phyloP scores from a whole-genome alignment of 1,284 basidiomycete species.

The Fistulinella cinereoalba region DNA sequence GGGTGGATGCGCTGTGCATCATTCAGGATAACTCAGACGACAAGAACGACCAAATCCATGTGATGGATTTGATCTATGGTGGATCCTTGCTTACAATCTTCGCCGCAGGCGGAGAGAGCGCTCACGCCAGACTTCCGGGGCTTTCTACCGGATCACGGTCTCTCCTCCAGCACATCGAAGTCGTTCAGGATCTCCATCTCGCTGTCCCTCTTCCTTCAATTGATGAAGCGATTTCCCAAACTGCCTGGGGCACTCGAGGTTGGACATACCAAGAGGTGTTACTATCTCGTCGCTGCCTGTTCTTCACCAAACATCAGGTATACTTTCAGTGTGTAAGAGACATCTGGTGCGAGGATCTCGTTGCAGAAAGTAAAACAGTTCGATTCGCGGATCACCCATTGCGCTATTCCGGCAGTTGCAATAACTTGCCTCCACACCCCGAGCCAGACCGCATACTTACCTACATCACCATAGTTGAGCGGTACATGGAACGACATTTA shows the following conservation, averaged over 20 bases:
- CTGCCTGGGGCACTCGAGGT: not conserved
- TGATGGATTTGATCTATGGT: not conserved
- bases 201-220: not conserved
- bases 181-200: not conserved
- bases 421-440: no score
- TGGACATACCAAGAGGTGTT: no score
- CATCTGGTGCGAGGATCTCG: not conserved
- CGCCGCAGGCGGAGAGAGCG: not conserved
- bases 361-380: not conserved
- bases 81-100: not conserved
- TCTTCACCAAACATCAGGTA: not conserved
- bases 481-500: not conserved
- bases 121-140: no score
- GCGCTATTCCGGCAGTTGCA: not conserved
- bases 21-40: not conserved
- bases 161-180: not conserved
- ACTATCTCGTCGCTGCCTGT: not conserved
- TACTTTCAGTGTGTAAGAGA: not conserved
- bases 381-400: not conserved
- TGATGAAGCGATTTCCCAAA: not conserved
- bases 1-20: not conserved
- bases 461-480: not conserved
- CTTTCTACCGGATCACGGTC: not conserved
- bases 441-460: not conserved
- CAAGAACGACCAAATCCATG: not conserved